phyloP scores from a whole-genome alignment of 2,329 filamentous ascomycete species.

The Zasmidium angulare region DNA sequence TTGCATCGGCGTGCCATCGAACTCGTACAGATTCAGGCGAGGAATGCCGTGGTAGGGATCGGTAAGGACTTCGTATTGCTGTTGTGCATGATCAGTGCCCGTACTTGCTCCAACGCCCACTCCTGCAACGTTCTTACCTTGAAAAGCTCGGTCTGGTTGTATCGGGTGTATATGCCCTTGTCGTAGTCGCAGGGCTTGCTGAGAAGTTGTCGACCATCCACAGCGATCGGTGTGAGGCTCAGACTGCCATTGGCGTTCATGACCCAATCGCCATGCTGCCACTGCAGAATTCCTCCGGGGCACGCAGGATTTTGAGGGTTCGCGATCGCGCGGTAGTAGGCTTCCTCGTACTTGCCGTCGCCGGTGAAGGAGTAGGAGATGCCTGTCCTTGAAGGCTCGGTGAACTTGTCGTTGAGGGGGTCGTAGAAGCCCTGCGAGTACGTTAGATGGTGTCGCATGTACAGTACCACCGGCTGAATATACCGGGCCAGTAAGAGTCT shows the following conservation, averaged over 20 bases:
- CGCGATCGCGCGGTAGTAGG: conserved; percentile 67
- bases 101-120: neutral
- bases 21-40: conserved; percentile 64
- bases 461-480: conserved; percentile 23
- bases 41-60: conserved; percentile 63
- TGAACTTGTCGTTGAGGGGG: conserved; percentile 62
- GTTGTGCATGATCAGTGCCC: conserved; percentile 2
- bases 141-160: conserved; percentile 64
- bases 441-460: neutral
- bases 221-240: conserved; percentile 58
- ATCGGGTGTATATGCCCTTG: conserved; percentile 61
- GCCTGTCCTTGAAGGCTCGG: conserved; percentile 65
- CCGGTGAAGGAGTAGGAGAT: conserved; percentile 73
- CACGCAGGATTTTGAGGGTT: conserved; percentile 62
- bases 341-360: conserved; percentile 67
- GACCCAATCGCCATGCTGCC: conserved; percentile 67
- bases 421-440: conserved; percentile 65
- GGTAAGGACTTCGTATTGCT: conserved; percentile 48
- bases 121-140: conserved; percentile 49
- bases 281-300: conserved; percentile 67
- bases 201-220: conserved; percentile 66
- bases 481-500: conserved; percentile 69
- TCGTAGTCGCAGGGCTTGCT: conserved; percentile 63
- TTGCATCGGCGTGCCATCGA: conserved; percentile 64
- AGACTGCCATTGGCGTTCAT: conserved; percentile 60